phyloP scores from a whole-genome alignment of 2,329 filamentous ascomycete species.

The Lizonia empirigonia region DNA sequence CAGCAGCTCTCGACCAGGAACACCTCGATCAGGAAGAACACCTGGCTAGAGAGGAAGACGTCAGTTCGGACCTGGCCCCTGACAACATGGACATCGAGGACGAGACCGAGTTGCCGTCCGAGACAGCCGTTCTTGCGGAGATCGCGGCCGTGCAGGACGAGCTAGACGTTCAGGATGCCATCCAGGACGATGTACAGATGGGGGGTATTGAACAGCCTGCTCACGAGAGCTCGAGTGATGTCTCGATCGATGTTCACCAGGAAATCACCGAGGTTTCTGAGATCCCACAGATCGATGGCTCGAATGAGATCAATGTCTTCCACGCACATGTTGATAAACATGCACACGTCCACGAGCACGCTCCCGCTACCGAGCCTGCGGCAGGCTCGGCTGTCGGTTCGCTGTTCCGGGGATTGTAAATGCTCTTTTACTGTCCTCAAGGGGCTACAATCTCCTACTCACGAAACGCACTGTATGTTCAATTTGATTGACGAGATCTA shows the following conservation, averaged over 20 bases:
- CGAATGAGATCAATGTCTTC: constrained; percentile 1
- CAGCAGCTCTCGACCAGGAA: background rate
- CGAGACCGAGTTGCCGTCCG: constrained; percentile 9
- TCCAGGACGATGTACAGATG: background rate
- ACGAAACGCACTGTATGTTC: no score
- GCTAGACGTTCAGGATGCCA: background rate
- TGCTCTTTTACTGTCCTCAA: no score
- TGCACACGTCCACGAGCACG: background rate
- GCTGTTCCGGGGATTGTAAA: background rate
- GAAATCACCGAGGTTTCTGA: constrained; percentile 4
- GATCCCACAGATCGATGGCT: constrained; percentile 6
- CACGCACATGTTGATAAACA: constrained; percentile 4
- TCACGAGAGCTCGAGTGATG: background rate
- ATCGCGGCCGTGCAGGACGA: constrained; percentile 6
- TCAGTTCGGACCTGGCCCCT: background rate
- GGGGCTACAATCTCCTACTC: no score
- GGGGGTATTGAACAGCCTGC: background rate
- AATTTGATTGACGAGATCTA: no score
- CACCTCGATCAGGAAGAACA: no score
- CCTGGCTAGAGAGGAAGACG: background rate
- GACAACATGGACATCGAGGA: constrained; percentile 1
- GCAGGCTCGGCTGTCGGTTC: background rate
- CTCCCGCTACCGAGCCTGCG: background rate
- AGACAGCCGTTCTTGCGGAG: constrained; percentile 11
- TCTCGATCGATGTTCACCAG: constrained; percentile 2